Conservation (phyloP, 177 flowering plant species). For the Vitis hybrid region DNA sequence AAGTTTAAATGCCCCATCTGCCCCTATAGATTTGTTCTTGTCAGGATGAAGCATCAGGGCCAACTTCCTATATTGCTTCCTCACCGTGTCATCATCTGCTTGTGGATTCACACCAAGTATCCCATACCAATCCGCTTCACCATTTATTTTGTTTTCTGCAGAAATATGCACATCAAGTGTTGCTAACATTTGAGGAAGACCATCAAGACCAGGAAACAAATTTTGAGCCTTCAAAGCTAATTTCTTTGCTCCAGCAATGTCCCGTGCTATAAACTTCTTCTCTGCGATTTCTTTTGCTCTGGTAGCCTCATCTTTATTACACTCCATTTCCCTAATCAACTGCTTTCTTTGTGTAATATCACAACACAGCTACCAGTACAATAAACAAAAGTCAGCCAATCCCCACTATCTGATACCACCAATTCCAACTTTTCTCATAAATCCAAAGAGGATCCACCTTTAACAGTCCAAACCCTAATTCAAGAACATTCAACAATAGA, state of each 20-base stretch:
- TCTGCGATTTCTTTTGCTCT: constrained; percentile 32
- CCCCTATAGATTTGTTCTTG: constrained; percentile 76
- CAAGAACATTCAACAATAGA: too few species aligned
- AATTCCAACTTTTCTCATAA: too few species aligned
- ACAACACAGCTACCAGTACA: too few species aligned
- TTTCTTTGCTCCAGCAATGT: constrained; percentile 61
- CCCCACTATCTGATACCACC: too few species aligned
- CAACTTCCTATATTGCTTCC: constrained; percentile 65
- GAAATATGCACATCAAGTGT: constrained; percentile 65
- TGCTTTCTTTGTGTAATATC: too few species aligned
- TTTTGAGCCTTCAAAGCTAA: constrained; percentile 72
- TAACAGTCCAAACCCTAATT: too few species aligned
- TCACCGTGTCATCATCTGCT: constrained; percentile 66
- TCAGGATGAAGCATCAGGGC: constrained; percentile 86
- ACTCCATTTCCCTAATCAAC: too few species aligned
- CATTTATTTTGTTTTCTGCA: constrained; percentile 60
- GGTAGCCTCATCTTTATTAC: too few species aligned
- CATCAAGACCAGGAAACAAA: constrained; percentile 70
- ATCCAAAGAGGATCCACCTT: too few species aligned
- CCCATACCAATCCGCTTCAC: constrained; percentile 75
- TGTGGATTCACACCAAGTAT: constrained; percentile 57
- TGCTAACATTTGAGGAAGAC: constrained; percentile 62
- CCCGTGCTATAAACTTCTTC: constrained; percentile 57
- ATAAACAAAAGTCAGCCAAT: too few species aligned
- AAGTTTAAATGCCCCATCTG: constrained; percentile 77